Percentiles rank a stretch among this genome's conserved stretches.
phyloP scores from a whole-genome alignment of 2,329 filamentous ascomycete genomes.

The Cercospora sesami region DNA sequence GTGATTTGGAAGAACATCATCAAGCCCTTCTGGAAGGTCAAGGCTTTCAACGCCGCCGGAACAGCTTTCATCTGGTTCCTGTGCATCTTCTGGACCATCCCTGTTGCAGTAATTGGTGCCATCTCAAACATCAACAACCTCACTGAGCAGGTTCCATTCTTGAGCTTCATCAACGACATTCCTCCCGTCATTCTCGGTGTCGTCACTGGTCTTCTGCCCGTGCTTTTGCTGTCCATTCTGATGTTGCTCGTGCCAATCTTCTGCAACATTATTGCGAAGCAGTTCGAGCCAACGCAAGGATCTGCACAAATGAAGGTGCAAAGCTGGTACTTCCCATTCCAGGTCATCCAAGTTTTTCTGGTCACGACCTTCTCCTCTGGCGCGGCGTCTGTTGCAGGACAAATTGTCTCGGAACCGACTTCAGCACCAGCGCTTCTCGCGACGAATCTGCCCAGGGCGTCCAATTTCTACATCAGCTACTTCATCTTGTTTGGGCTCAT shows the following conservation, averaged over 20 bases:
- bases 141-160: constrained; percentile 41
- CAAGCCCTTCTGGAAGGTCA: constrained; percentile 39
- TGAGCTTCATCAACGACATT: constrained; percentile 47
- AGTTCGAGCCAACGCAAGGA: constrained; percentile 40
- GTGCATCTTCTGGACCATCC: constrained; percentile 50
- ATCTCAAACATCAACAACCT: constrained; percentile 49
- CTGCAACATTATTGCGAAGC: constrained; percentile 34
- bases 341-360: constrained; percentile 44
- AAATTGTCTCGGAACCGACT: constrained; percentile 37
- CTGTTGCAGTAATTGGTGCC: constrained; percentile 47
- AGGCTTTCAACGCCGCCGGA: constrained; percentile 36
- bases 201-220: constrained; percentile 49
- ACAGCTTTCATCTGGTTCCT: constrained; percentile 44
- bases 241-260: constrained; percentile 50
- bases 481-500: constrained; percentile 40
- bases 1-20: constrained; percentile 49
- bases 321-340: constrained; percentile 42
- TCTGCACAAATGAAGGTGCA: constrained; percentile 44
- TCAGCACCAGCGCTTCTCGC: constrained; percentile 36
- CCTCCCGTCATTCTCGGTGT: constrained; percentile 46
- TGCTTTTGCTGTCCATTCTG: constrained; percentile 42
- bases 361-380: constrained; percentile 41
- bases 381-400: constrained; percentile 33
- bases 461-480: constrained; percentile 43
- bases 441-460: constrained; percentile 39